A percentile compares a stretch with the other conserved stretches of the same genome.
phyloP scores from a whole-genome alignment of 2,329 filamentous ascomycete species.

The Juglanconis sp. region DNA sequence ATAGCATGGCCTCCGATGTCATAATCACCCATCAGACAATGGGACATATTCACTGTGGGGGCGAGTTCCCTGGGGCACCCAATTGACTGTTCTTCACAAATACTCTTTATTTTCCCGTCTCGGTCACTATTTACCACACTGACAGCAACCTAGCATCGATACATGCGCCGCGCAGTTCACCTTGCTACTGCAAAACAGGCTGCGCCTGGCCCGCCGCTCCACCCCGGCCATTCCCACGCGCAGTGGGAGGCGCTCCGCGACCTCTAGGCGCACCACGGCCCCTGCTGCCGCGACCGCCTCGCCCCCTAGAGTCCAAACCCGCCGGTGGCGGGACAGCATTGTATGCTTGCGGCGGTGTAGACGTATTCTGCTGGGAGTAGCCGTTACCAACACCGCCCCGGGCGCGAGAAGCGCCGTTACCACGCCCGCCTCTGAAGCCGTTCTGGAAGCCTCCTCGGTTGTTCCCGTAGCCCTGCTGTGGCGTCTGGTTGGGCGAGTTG shows the following conservation, averaged over 20 bases:
- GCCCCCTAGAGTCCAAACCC: conserved; percentile 45
- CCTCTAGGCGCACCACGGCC: conserved; percentile 17
- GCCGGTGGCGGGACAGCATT: conserved; percentile 60
- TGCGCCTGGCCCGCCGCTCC: conserved; percentile 13
- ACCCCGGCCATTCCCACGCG: neutral
- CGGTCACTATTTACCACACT: too few species aligned
- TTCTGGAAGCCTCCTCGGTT: conserved; percentile 12
- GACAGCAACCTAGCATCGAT: too few species aligned
- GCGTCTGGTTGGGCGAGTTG: conserved; percentile 26
- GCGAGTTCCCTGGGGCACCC: too few species aligned
- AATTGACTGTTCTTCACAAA: too few species aligned
- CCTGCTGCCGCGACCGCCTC: conserved; percentile 33
- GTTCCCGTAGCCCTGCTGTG: conserved; percentile 25
- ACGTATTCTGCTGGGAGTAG: conserved; percentile 15
- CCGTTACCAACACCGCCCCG: conserved; percentile 19
- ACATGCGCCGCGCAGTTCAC: too few species aligned
- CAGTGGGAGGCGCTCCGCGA: neutral
- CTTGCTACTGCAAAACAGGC: conserved; percentile 5
- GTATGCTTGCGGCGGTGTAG: conserved; percentile 34
- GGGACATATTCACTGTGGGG: too few species aligned
- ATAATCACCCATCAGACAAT: too few species aligned
- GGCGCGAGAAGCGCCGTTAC: conserved; percentile 20
- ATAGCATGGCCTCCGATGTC: too few species aligned
- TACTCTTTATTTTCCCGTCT: too few species aligned
- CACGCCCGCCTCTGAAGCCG: conserved; percentile 29